Evolutionary conservation across 2,329 filamentous ascomycete species (phyloP).

Genomic region (Teratosphaeria pseudoeucalypti): DNA sequence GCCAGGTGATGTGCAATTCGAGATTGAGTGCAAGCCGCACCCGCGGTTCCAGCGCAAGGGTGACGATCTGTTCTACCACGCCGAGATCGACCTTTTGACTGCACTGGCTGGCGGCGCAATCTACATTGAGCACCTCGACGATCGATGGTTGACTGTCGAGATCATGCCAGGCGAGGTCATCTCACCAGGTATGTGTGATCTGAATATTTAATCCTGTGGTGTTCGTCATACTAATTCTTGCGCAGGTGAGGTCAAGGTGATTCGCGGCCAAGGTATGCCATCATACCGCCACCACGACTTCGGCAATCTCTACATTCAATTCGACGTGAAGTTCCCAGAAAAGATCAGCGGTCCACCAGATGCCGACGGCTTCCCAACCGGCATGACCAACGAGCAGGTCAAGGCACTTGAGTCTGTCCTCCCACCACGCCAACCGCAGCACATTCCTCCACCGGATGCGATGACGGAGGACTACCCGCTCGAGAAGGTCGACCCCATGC

Average conservation of each 20-base stretch:
- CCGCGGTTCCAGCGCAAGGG: constrained; percentile 88
- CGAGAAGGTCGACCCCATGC: constrained; percentile 65
- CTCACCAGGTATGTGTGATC: constrained; percentile 59
- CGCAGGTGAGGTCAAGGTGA: constrained; percentile 78
- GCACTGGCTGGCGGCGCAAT: constrained; percentile 85
- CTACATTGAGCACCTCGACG: constrained; percentile 91
- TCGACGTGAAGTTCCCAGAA: constrained; percentile 90
- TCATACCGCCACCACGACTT: constrained; percentile 88
- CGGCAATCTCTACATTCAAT: constrained; percentile 95
- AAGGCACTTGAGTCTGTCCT: constrained; percentile 73
- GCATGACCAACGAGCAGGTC: constrained; percentile 55
- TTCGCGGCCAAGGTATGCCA: constrained; percentile 96
- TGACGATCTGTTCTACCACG: constrained; percentile 90
- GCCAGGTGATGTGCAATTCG: constrained; percentile 93
- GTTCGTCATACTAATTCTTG: not conserved
- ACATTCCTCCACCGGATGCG: constrained; percentile 63
- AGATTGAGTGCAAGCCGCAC: constrained; percentile 99
- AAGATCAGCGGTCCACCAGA: constrained; percentile 29
- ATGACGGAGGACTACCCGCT: constrained; percentile 87
- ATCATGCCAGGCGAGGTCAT: constrained; percentile 93
- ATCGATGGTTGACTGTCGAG: constrained; percentile 88
- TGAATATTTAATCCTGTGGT: not conserved
- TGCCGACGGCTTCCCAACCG: constrained; percentile 30
- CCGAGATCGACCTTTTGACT: constrained; percentile 90
- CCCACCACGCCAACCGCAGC: constrained; percentile 57